These are phyloP conservation scores for Penicillium sp. DNA, from an alignment of 2,329 filamentous ascomycete genomes.

Conservation along the genomic window DNA sequence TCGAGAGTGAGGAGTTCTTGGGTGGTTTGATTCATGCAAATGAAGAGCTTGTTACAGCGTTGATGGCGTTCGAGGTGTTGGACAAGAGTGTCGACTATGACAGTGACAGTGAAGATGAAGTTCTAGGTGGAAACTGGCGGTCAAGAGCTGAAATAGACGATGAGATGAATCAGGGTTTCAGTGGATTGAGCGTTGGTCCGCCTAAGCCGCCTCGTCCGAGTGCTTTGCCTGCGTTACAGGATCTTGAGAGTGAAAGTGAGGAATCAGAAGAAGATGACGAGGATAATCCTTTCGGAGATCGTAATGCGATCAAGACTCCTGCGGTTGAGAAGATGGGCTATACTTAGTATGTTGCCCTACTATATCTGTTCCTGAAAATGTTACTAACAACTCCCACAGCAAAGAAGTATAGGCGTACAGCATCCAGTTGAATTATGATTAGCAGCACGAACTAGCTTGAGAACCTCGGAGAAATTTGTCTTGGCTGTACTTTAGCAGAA, in stretches of 20 bases:
- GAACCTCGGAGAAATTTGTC: background rate
- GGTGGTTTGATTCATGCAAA: slow-evolving; percentile 90
- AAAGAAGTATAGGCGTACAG: slow-evolving; percentile 26
- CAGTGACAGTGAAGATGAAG: slow-evolving; percentile 64
- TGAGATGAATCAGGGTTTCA: slow-evolving; percentile 32
- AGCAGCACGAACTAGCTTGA: background rate
- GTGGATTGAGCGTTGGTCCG: slow-evolving; percentile 37
- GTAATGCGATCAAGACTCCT: slow-evolving; percentile 59
- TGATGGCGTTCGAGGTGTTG: slow-evolving; percentile 93
- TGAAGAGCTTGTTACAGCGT: slow-evolving; percentile 87
- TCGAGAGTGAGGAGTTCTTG: slow-evolving; percentile 89
- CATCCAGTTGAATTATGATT: background rate
- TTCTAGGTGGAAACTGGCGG: slow-evolving; percentile 31
- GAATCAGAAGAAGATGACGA: slow-evolving; percentile 65
- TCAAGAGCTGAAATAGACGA: slow-evolving; percentile 24
- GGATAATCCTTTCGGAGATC: slow-evolving; percentile 85
- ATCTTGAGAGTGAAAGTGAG: slow-evolving; percentile 58
- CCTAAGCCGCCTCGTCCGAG: slow-evolving; percentile 51
- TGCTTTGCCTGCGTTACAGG: slow-evolving; percentile 23
- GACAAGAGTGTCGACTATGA: slow-evolving; percentile 65
- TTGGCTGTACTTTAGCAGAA: background rate
- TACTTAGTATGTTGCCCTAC: slow-evolving; percentile 32
- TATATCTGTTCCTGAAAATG: background rate
- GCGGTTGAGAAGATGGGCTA: slow-evolving; percentile 31
- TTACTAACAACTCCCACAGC: slow-evolving; percentile 21